Evolutionary conservation across 352 stramenopile species (phyloP).

Genomic region (Halophytophthora batemanensis): DNA sequence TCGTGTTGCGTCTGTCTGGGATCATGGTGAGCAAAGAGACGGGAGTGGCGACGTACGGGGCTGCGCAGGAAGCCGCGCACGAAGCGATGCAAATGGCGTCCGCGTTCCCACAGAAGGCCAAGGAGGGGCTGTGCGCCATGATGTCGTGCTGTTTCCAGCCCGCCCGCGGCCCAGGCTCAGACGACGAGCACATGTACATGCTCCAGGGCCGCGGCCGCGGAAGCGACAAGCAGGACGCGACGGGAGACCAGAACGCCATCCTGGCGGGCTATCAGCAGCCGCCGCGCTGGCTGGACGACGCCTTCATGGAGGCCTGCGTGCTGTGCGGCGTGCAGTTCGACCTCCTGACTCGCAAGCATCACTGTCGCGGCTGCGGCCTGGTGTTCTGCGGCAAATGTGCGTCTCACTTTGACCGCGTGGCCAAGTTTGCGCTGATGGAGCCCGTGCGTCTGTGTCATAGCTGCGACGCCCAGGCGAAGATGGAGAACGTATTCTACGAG

Average conservation of each 20-base stretch:
- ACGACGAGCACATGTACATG: constrained; percentile 42
- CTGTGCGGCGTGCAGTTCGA: constrained; percentile 52
- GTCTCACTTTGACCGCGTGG: constrained; percentile 44
- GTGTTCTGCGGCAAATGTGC: constrained; percentile 58
- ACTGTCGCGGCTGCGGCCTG: constrained; percentile 56
- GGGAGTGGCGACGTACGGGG: too few species aligned
- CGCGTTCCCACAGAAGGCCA: constrained; percentile 24
- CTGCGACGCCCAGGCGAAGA: constrained; percentile 37
- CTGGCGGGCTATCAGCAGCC: constrained; percentile 45
- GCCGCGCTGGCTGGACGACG: constrained; percentile 59
- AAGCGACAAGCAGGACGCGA: constrained; percentile 4
- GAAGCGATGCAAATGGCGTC: constrained; percentile 4
- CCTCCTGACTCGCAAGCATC: constrained; percentile 64
- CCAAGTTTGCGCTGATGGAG: constrained; percentile 64
- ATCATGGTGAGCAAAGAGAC: too few species aligned
- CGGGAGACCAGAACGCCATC: constrained; percentile 9
- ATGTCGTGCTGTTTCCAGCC: constrained; percentile 65
- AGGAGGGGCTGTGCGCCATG: constrained; percentile 37
- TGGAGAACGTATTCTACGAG: constrained; percentile 69
- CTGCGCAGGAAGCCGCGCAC: too few species aligned
- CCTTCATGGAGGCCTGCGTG: constrained; percentile 44
- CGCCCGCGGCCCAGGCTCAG: constrained; percentile 13
- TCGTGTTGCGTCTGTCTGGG: too few species aligned
- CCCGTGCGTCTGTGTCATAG: constrained; percentile 54
- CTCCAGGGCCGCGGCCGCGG: constrained; percentile 18